These are phyloP conservation scores for Pseudodiploospora longispora DNA, from an alignment of 2,329 filamentous ascomycete genomes.

Conservation along the genomic window DNA sequence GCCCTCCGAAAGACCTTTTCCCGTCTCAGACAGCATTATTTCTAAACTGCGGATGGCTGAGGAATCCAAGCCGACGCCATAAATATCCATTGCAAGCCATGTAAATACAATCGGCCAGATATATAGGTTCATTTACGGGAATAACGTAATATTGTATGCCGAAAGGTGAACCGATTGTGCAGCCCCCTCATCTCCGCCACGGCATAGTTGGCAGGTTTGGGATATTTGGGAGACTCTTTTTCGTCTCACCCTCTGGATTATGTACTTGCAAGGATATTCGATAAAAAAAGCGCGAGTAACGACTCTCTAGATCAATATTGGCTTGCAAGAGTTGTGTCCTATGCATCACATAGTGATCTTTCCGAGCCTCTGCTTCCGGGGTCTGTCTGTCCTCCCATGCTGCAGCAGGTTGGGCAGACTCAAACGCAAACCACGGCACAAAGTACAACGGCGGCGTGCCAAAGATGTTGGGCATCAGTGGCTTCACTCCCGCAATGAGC, in stretches of 20 bases:
- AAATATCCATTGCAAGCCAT: too few relatives aligned
- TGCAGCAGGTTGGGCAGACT: constrained; percentile 11
- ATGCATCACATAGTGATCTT: neutral
- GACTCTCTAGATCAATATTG: constrained; percentile 15
- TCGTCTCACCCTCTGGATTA: neutral
- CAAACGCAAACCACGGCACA: constrained; percentile 21
- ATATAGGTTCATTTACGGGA: neutral
- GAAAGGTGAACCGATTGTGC: too few relatives aligned
- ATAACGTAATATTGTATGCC: too few relatives aligned
- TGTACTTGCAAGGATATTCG: constrained; percentile 11
- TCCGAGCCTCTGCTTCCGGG: constrained; percentile 1
- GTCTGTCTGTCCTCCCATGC: constrained; percentile 11
- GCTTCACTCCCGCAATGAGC: constrained; percentile 17
- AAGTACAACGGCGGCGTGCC: constrained; percentile 18
- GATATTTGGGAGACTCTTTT: neutral
- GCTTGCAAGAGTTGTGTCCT: constrained; percentile 5
- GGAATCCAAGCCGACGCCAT: too few relatives aligned
- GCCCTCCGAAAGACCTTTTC: constrained; percentile 36
- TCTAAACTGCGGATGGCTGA: constrained; percentile 23
- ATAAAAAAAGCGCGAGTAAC: constrained; percentile 19
- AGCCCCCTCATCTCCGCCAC: too few relatives aligned
- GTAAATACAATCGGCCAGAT: too few relatives aligned
- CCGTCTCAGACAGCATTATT: constrained; percentile 29
- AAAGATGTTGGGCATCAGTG: constrained; percentile 17
- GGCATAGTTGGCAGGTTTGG: too few relatives aligned